Base-by-base conservation (phyloP, 2,329 filamentous ascomycete genomes). In the Aspergillus melleus region DNA sequence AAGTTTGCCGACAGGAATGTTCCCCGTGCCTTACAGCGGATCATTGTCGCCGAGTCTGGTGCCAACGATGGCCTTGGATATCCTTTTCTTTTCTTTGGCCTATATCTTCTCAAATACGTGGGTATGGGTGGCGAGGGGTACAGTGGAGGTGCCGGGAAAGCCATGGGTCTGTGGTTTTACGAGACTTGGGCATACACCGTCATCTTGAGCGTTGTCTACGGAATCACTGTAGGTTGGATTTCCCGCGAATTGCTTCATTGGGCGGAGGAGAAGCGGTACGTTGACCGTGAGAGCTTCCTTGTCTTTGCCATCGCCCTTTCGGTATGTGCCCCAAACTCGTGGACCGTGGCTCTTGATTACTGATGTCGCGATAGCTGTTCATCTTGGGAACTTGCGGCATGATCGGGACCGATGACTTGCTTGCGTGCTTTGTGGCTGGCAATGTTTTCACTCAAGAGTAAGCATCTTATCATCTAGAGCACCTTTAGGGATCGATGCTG, bases 1-100 rank as follows among this genome's bases (percentile, higher is more conserved):
- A 93, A 91, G 68, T 97, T 96, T 71, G 93, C 93, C 1, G 92
- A 96, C 70, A 89, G 92, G 68, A 95, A 96, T 72, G 88, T 96
- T 19, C 92, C 93, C 0, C 88, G 87, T 59, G 85, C 88, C 29
- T 79, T 97, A 52, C 92, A 96, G 78, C 87, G 89, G 64, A 91
- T 92, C 66, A 90, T 92, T 69, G 84, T 90, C 52, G 89, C 87
- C 36, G 92, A 97, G 77, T 92, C 90, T 0, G 93, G 92, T 1
- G 90, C 91, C 1, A 96, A 96, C 69, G 92, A 96, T 76, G 92
- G 93, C 0, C 81, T 94, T 39, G 92, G 92, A 0, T 96, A 96
- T 68, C 92, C 92, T 0, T 96, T 96, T 68, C 77, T 96, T 16
- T 96, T 94, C 76, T 80, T 96, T 55, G 90, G 90, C 1, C 79